Evolutionary conservation across 2,329 filamentous ascomycete species (phyloP).

Genomic region (Alternaria arbusti): DNA sequence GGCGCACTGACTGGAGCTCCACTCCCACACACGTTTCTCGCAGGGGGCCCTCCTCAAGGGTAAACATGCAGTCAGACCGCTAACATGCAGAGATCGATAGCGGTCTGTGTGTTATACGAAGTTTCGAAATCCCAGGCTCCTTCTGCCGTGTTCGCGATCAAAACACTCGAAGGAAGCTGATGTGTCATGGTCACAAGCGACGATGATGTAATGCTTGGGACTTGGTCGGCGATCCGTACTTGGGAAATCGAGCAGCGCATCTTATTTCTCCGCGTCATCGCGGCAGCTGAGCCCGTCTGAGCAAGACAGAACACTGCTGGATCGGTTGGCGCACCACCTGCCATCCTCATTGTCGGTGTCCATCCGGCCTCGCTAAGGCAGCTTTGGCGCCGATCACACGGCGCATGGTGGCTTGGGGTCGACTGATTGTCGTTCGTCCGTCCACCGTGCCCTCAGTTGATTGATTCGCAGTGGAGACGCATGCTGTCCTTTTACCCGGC

Average conservation of each 20-base stretch:
- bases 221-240: slow-evolving; percentile 15
- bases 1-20: slow-evolving; percentile 8
- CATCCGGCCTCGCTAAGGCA: slow-evolving; percentile 37
- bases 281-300: slow-evolving; percentile 17
- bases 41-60: slow-evolving; percentile 9
- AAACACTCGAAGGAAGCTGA: neutral
- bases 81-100: neutral
- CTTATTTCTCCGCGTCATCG: slow-evolving; percentile 27
- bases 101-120: slow-evolving; percentile 5
- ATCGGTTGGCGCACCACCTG: slow-evolving; percentile 27
- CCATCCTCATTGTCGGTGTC: slow-evolving; percentile 31
- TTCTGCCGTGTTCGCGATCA: neutral
- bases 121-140: neutral
- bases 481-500: slow-evolving; percentile 44
- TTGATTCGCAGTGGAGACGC: slow-evolving; percentile 28
- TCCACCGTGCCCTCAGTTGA: slow-evolving; percentile 24
- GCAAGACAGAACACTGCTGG: slow-evolving; percentile 9
- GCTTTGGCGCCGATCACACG: slow-evolving; percentile 37
- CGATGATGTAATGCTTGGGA: slow-evolving; percentile 29
- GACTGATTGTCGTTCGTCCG: slow-evolving; percentile 33
- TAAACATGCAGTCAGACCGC: slow-evolving; percentile 8
- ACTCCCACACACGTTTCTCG: slow-evolving; percentile 8
- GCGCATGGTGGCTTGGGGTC: slow-evolving; percentile 23
- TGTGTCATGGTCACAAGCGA: slow-evolving; percentile 3
- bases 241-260: slow-evolving; percentile 9